Percentiles rank a stretch among this genome's conserved stretches.
These are phyloP conservation scores for Sphaerulina vaccinii DNA, from an alignment of 2,329 filamentous ascomycete species.

Conservation along the genomic window DNA sequence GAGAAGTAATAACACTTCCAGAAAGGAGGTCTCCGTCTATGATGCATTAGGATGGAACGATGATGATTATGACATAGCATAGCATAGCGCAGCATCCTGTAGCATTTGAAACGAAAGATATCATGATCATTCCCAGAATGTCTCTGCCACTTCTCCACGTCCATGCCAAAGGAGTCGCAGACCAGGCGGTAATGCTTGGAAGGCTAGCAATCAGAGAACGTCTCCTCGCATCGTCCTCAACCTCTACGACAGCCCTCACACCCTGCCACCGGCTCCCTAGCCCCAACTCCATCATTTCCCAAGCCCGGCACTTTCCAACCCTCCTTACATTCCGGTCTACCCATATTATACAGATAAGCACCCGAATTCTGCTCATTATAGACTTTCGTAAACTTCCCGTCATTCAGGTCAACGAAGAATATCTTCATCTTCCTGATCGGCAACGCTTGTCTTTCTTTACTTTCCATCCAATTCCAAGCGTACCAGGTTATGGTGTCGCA, in stretches of 20 bases:
- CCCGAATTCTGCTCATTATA: constrained; percentile 8
- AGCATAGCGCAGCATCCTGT: constrained; percentile 7
- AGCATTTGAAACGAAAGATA: background rate
- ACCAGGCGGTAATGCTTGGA: no score
- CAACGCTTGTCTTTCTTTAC: background rate
- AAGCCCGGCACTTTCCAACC: background rate
- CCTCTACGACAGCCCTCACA: background rate
- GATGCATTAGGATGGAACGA: constrained; percentile 50
- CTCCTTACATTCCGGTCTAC: background rate
- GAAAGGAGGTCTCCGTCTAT: constrained; percentile 36
- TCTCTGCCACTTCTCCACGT: no score
- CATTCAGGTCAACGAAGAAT: background rate
- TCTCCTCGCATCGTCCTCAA: no score
- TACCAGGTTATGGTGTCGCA: constrained; percentile 5
- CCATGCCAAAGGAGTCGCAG: no score
- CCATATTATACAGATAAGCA: background rate
- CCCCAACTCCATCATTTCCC: background rate
- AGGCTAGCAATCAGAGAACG: no score
- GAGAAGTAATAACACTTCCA: background rate
- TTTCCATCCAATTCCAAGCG: background rate
- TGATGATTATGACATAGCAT: constrained; percentile 38
- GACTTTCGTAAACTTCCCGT: background rate
- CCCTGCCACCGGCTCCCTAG: background rate
- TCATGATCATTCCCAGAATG: background rate
- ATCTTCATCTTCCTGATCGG: constrained; percentile 1